These are phyloP conservation scores for Leccinum uliginosum DNA, from an alignment of 768 basidiomycete genomes.

Conservation along the genomic window DNA sequence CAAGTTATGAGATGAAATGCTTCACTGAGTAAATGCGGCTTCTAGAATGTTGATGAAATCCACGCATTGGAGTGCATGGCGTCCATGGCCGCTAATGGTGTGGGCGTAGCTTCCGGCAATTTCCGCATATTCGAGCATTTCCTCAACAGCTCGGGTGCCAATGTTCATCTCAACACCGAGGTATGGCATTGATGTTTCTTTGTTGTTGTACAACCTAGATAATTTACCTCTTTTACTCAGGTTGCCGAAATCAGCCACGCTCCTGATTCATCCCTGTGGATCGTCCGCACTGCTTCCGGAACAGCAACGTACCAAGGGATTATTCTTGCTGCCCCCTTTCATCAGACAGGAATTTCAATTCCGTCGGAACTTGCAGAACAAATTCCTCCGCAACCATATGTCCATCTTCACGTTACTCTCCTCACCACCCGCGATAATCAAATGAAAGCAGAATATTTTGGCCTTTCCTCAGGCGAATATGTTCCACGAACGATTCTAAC, in stretches of 20 bases:
- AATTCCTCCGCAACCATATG: constrained; percentile 71
- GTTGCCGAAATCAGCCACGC: constrained; percentile 49
- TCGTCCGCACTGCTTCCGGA: constrained; percentile 45
- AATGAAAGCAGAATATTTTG: constrained; percentile 68
- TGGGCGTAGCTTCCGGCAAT: constrained; percentile 73
- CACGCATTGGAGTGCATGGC: constrained; percentile 73
- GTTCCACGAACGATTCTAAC: constrained; percentile 71
- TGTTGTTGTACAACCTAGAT: not conserved
- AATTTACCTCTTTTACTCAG: constrained; percentile 27
- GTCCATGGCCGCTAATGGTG: constrained; percentile 69
- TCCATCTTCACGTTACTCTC: constrained; percentile 84
- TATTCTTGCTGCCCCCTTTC: constrained; percentile 85
- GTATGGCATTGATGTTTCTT: constrained; percentile 33
- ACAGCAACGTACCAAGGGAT: constrained; percentile 61
- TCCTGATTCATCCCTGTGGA: constrained; percentile 47
- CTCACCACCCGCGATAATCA: constrained; percentile 69
- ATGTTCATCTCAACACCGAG: constrained; percentile 63
- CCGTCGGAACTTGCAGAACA: constrained; percentile 43
- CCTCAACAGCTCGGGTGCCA: constrained; percentile 63
- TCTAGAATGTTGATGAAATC: constrained; percentile 61
- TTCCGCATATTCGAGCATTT: constrained; percentile 83
- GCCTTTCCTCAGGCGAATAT: constrained; percentile 37
- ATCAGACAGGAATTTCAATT: constrained; percentile 56
- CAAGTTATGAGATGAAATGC: not conserved
- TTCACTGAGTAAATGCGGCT: not conserved